Percentiles rank a stretch among this genome's conserved stretches.
Conservation (phyloP, 2,329 filamentous ascomycete genomes). For the Aspergillus flavus region DNA sequence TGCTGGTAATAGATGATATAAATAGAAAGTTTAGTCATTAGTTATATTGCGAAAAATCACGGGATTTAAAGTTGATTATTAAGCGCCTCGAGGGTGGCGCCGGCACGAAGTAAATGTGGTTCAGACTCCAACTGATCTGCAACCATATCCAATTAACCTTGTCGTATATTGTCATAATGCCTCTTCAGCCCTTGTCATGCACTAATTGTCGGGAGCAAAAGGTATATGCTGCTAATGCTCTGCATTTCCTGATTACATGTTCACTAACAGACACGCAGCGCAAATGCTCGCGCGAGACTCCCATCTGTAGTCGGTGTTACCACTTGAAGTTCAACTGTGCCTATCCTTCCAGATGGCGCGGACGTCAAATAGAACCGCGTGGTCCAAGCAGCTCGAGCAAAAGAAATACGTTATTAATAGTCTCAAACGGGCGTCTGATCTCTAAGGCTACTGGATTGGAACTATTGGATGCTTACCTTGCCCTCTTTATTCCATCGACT, state of each 20-base stretch:
- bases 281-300: conserved; percentile 4
- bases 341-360: neutral
- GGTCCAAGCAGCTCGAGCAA: no score
- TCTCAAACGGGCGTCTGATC: neutral
- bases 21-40: no score
- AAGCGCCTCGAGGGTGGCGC: no score
- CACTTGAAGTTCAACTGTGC: neutral
- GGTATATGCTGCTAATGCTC: neutral
- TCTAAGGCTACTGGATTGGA: neutral
- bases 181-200: neutral
- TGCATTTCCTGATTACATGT: accelerated
- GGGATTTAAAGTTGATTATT: no score
- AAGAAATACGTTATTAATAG: neutral
- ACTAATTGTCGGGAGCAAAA: neutral
- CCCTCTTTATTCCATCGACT: conserved; percentile 1
- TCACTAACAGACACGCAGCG: neutral
- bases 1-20: no score
- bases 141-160: no score
- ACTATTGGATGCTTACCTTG: neutral
- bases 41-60: no score
- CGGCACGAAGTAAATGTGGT: no score
- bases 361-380: neutral
- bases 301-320: neutral
- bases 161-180: neutral
- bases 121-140: no score